phyloP scores from a whole-genome alignment of 306 rosid genomes.

The Cicer yamashitae region DNA sequence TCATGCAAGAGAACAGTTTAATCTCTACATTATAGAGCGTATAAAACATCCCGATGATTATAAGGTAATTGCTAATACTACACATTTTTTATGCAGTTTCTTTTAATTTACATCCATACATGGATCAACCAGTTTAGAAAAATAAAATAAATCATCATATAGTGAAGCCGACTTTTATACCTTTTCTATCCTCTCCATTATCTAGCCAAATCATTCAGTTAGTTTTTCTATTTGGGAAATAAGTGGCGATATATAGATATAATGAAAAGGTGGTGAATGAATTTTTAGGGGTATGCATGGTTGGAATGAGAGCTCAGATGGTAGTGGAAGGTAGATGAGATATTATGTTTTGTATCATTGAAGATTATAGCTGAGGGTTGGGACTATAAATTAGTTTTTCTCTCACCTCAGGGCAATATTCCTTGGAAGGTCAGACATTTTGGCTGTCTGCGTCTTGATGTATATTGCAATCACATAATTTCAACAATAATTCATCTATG shows the following conservation, averaged over 20 bases:
- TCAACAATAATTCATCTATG: too few species aligned
- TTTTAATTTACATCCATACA: neutral
- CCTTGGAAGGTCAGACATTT: neutral
- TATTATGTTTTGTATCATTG: neutral
- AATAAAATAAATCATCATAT: neutral
- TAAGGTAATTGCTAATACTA: neutral
- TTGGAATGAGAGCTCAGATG: neutral
- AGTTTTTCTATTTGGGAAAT: neutral
- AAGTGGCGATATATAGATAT: neutral
- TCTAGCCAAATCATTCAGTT: neutral
- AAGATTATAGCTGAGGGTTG: neutral
- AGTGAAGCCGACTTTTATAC: neutral
- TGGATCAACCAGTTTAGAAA: neutral
- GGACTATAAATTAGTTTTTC: neutral
- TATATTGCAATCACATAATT: neutral
- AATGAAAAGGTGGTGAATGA: neutral
- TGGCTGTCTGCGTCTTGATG: neutral
- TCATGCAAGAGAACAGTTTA: neutral
- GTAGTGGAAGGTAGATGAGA: neutral
- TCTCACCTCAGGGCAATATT: neutral
- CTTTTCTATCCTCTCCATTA: neutral
- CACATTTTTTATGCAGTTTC: neutral
- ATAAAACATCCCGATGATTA: slow-evolving; percentile 3
- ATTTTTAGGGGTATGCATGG: neutral
- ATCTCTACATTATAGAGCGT: neutral